phyloP scores from a whole-genome alignment of 1,139 yeast species.

The Yamadazyma songkhlaensis region DNA sequence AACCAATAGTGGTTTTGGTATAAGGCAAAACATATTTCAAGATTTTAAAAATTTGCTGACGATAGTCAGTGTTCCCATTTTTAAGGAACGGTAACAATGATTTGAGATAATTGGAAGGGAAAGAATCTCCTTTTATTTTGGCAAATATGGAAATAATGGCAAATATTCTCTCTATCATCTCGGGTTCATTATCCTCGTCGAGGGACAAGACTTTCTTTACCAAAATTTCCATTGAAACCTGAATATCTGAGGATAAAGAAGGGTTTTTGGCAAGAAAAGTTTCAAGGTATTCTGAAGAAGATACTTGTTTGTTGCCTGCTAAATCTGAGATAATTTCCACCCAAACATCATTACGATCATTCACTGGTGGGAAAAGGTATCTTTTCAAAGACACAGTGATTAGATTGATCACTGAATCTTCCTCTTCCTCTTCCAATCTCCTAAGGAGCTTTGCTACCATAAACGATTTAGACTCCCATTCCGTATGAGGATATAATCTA shows the following conservation, averaged over 20 bases:
- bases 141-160: conserved; percentile 54
- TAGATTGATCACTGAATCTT: conserved; percentile 27
- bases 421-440: conserved; percentile 71
- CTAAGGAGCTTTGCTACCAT: conserved; percentile 51
- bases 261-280: not conserved
- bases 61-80: conserved; percentile 40
- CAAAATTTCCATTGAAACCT: not conserved
- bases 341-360: not conserved
- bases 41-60: conserved; percentile 51
- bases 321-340: not conserved
- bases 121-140: conserved; percentile 45
- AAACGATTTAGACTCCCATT: conserved; percentile 33
- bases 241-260: not conserved
- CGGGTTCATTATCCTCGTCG: not conserved
- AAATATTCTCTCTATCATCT: not conserved
- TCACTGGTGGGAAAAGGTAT: not conserved
- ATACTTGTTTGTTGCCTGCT: not conserved
- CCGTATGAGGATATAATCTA: conserved; percentile 41
- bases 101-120: conserved; percentile 63
- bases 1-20: conserved; percentile 40
- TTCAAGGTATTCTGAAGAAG: conserved; percentile 3
- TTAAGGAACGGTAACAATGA: conserved; percentile 59
- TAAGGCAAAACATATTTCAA: conserved; percentile 48
- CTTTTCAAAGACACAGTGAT: not conserved
- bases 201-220: not conserved